Percentiles rank a stretch among this genome's conserved stretches.
Evolutionary conservation across 768 basidiomycete species (phyloP).

Genomic region (Pleurotus salmoneostramineus): DNA sequence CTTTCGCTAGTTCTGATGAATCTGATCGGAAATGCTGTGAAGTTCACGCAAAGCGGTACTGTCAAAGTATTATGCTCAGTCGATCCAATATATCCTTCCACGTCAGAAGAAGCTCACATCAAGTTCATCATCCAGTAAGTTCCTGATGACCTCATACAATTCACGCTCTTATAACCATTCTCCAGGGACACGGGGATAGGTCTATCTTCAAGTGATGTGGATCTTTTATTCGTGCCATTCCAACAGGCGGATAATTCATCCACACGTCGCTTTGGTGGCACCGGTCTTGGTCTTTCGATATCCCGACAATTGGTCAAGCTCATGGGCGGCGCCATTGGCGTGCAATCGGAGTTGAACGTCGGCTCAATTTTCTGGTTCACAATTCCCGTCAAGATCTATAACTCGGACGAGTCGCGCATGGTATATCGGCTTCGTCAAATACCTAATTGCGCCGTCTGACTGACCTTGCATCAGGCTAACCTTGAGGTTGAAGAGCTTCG

Average conservation of each 20-base stretch:
- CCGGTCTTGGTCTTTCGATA: constrained; percentile 73
- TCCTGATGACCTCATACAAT: too few relatives aligned
- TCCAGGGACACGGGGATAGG: constrained; percentile 71
- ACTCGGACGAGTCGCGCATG: constrained; percentile 53
- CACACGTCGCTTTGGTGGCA: constrained; percentile 72
- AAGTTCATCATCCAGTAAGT: constrained; percentile 65
- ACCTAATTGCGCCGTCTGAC: neutral
- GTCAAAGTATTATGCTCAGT: constrained; percentile 60
- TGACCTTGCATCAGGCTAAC: constrained; percentile 29
- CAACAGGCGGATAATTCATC: constrained; percentile 79
- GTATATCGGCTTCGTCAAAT: constrained; percentile 22
- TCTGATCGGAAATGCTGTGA: constrained; percentile 72
- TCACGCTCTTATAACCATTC: constrained; percentile 4
- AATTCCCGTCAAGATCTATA: constrained; percentile 58
- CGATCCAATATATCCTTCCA: constrained; percentile 28
- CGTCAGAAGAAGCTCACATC: constrained; percentile 43
- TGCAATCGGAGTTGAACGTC: constrained; percentile 56
- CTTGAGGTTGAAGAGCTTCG: constrained; percentile 44
- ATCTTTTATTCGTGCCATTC: constrained; percentile 69
- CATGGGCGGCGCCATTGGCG: constrained; percentile 73
- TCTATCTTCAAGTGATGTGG: constrained; percentile 60
- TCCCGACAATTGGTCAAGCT: constrained; percentile 71
- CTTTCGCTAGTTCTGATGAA: constrained; percentile 62
- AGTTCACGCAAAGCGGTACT: constrained; percentile 63
- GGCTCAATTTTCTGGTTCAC: constrained; percentile 76